A percentile compares a stretch with the other conserved stretches of the same genome.
phyloP scores from a whole-genome alignment of 805 yeast genomes.

The Barnettozyma salicaria region DNA sequence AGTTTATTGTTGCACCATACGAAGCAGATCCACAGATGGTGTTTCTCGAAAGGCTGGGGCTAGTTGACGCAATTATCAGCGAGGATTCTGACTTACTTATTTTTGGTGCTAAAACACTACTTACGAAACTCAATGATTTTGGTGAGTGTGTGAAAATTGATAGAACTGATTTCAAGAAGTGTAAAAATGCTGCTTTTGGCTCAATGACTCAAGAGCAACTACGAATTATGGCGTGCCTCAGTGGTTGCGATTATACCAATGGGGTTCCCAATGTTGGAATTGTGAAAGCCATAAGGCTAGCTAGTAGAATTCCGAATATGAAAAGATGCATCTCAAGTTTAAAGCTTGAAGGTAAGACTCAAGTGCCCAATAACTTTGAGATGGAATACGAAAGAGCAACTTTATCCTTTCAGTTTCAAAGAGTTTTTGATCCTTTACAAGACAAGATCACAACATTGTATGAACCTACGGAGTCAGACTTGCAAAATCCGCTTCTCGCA shows the following conservation, averaged over 20 bases:
- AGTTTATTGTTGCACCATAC: slow-evolving; percentile 90
- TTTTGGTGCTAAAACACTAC: slow-evolving; percentile 72
- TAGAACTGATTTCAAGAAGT: slow-evolving; percentile 47
- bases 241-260: slow-evolving; percentile 96
- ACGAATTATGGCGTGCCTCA: slow-evolving; percentile 71
- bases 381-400: slow-evolving; percentile 61
- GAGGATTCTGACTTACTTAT: slow-evolving; percentile 92
- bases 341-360: slow-evolving; percentile 51
- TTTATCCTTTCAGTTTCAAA: slow-evolving; percentile 75
- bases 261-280: slow-evolving; percentile 83
- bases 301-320: slow-evolving; percentile 44
- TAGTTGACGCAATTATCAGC: slow-evolving; percentile 80
- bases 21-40: slow-evolving; percentile 99
- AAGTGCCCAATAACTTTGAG: slow-evolving; percentile 51
- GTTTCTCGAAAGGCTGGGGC: slow-evolving; percentile 65
- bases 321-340: slow-evolving; percentile 53
- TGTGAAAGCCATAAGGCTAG: slow-evolving; percentile 61
- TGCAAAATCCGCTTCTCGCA: slow-evolving; percentile 24
- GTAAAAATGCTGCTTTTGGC: slow-evolving; percentile 44
- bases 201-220: slow-evolving; percentile 50
- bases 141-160: slow-evolving; percentile 67
- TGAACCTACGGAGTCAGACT: slow-evolving; percentile 40
- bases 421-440: slow-evolving; percentile 69
- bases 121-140: slow-evolving; percentile 75
- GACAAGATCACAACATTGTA: slow-evolving; percentile 50